Evolutionary conservation across 2,329 filamentous ascomycete genomes (phyloP).

Genomic region (Penicillium crustosum): DNA sequence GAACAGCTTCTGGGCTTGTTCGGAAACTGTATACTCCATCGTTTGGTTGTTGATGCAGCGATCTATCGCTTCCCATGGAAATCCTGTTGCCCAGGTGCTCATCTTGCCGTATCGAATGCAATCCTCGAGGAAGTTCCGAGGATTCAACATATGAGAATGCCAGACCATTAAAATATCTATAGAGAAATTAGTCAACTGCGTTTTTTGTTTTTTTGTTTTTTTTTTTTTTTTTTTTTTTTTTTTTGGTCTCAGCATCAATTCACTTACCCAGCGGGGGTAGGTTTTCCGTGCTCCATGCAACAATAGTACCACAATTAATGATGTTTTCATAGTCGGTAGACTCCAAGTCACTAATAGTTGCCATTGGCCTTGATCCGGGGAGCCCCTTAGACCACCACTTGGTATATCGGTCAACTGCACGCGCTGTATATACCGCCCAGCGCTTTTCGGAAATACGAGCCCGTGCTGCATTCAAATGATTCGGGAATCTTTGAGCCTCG

Average conservation of each 20-base stretch:
- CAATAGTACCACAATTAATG: conserved; percentile 6
- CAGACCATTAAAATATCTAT: conserved; percentile 28
- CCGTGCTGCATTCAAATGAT: conserved; percentile 45
- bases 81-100: conserved; percentile 24
- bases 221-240: too few relatives aligned
- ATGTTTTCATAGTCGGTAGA: conserved; percentile 13
- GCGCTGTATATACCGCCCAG: conserved; percentile 68
- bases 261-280: conserved; percentile 24
- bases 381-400: conserved; percentile 53
- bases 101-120: conserved; percentile 26
- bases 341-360: conserved; percentile 15
- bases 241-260: neutral
- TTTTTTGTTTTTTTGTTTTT: too few relatives aligned
- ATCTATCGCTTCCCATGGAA: conserved; percentile 22
- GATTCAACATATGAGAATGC: conserved; percentile 27
- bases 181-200: neutral
- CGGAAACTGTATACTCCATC: conserved; percentile 18
- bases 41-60: conserved; percentile 19
- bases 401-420: conserved; percentile 66
- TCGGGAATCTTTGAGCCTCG: conserved; percentile 38
- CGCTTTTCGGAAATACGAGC: conserved; percentile 65
- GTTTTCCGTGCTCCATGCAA: conserved; percentile 17
- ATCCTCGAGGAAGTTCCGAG: conserved; percentile 24
- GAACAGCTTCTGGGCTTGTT: conserved; percentile 18
- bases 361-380: conserved; percentile 14